phyloP scores from a whole-genome alignment of 2,329 filamentous ascomycete species.

The Stagonosporopsis chrysanthemi region DNA sequence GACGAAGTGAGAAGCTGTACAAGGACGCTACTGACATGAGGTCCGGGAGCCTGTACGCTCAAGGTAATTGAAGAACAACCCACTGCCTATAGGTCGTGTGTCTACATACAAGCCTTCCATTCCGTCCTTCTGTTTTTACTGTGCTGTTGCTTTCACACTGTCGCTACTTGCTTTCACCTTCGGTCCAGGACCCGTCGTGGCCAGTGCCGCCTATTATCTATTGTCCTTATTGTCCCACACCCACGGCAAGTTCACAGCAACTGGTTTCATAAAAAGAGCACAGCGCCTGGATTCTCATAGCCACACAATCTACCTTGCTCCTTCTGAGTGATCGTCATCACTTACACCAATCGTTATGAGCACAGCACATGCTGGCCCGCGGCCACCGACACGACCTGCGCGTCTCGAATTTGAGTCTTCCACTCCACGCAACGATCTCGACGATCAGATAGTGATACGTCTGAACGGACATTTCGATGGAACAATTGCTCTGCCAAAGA shows the following conservation, averaged over 20 bases:
- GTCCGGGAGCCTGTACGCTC: constrained; percentile 2
- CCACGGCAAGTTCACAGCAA: background rate
- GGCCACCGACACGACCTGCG: constrained; percentile 5
- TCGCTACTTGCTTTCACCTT: constrained; percentile 11
- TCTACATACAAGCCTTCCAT: constrained; percentile 5
- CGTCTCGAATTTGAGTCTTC: constrained; percentile 3
- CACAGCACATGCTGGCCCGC: constrained; percentile 1
- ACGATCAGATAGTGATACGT: constrained; percentile 39
- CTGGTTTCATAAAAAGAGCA: background rate
- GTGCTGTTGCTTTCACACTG: constrained; percentile 25
- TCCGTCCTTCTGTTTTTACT: constrained; percentile 10
- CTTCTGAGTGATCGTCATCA: background rate
- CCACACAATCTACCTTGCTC: background rate
- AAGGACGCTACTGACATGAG: constrained; percentile 18
- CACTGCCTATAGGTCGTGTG: constrained; percentile 7
- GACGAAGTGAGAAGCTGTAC: constrained; percentile 21
- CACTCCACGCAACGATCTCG: constrained; percentile 20
- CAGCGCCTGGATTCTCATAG: background rate
- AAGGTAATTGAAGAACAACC: constrained; percentile 16
- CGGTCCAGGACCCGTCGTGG: background rate
- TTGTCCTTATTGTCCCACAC: background rate
- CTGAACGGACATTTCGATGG: constrained; percentile 36
- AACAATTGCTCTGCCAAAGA: constrained; percentile 26
- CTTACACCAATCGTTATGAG: background rate
- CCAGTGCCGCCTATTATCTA: background rate